Percentiles rank a stretch among this genome's conserved stretches.
These are phyloP conservation scores for Cubamyces lactineus DNA, from an alignment of 768 basidiomycete species.

Conservation along the genomic window DNA sequence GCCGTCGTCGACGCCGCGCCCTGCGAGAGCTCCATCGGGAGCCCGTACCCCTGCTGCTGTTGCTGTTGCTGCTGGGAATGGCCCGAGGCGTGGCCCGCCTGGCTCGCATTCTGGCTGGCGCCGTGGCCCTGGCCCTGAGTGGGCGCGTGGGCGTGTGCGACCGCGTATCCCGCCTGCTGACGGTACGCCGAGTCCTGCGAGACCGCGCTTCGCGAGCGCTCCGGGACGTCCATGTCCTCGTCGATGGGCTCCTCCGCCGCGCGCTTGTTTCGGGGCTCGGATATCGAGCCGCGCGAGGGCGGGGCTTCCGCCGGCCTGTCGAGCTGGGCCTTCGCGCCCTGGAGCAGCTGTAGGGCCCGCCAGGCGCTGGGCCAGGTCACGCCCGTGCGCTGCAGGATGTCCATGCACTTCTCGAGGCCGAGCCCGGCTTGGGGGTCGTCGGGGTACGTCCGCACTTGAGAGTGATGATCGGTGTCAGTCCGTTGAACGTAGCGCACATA, in stretches of 20 bases:
- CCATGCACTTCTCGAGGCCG: slow-evolving; percentile 69
- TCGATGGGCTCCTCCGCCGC: slow-evolving; percentile 51
- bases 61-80: neutral
- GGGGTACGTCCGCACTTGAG: slow-evolving; percentile 65
- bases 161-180: slow-evolving; percentile 22
- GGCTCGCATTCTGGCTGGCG: neutral
- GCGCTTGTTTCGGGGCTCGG: slow-evolving; percentile 56
- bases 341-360: slow-evolving; percentile 72
- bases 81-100: neutral
- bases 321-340: slow-evolving; percentile 55
- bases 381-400: slow-evolving; percentile 65
- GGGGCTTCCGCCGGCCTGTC: slow-evolving; percentile 18
- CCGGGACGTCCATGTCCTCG: slow-evolving; percentile 25
- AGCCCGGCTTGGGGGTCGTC: slow-evolving; percentile 69
- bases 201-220: slow-evolving; percentile 12
- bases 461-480: neutral
- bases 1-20: slow-evolving; percentile 24
- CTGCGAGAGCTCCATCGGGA: slow-evolving; percentile 22
- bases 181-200: slow-evolving; percentile 25
- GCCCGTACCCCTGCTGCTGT: slow-evolving; percentile 17
- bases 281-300: slow-evolving; percentile 8
- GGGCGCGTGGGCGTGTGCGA: slow-evolving; percentile 15
- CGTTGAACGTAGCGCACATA: neutral
- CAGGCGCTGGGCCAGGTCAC: slow-evolving; percentile 77
- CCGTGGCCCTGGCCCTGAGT: slow-evolving; percentile 10